Evolutionary conservation across 441 rosid species (phyloP).

Genomic region (Corymbia citriodora): DNA sequence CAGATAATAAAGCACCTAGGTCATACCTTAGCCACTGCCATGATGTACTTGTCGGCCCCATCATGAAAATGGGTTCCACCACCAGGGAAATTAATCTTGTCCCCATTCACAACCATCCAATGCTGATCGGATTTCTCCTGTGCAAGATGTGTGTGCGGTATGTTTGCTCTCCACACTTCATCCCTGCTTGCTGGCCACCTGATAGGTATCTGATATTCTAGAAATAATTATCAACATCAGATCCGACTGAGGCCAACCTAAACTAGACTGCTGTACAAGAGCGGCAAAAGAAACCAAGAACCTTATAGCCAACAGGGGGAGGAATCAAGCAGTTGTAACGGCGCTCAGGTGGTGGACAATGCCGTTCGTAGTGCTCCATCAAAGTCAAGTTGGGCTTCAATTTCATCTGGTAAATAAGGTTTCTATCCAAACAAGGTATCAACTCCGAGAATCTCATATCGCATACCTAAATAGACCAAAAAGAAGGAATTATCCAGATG

Average conservation of each 20-base stretch:
- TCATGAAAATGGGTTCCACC: conserved; percentile 96
- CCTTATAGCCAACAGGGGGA: conserved; percentile 87
- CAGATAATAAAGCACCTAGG: background rate
- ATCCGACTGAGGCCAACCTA: conserved; percentile 12
- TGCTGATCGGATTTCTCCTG: conserved; percentile 96
- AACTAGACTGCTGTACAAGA: background rate
- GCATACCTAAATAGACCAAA: conserved; percentile 46
- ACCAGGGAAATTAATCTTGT: conserved; percentile 90
- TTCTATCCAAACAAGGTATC: conserved; percentile 89
- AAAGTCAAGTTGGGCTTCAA: conserved; percentile 65
- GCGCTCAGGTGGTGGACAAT: conserved; percentile 80
- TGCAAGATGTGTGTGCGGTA: conserved; percentile 94
- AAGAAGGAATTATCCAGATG: background rate
- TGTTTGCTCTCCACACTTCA: conserved; percentile 94
- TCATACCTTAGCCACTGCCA: conserved; percentile 79
- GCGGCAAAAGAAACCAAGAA: conserved; percentile 13
- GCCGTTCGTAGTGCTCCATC: conserved; percentile 97
- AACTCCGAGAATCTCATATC: conserved; percentile 73
- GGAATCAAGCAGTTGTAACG: conserved; percentile 91
- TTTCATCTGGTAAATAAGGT: conserved; percentile 73
- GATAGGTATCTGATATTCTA: conserved; percentile 80
- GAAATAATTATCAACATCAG: conserved; percentile 27
- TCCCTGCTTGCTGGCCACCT: conserved; percentile 95
- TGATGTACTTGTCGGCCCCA: conserved; percentile 94
- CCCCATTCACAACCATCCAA: conserved; percentile 95